Conservation (phyloP, 164 flowering plant genomes). For the Nelumbo lutea region DNA sequence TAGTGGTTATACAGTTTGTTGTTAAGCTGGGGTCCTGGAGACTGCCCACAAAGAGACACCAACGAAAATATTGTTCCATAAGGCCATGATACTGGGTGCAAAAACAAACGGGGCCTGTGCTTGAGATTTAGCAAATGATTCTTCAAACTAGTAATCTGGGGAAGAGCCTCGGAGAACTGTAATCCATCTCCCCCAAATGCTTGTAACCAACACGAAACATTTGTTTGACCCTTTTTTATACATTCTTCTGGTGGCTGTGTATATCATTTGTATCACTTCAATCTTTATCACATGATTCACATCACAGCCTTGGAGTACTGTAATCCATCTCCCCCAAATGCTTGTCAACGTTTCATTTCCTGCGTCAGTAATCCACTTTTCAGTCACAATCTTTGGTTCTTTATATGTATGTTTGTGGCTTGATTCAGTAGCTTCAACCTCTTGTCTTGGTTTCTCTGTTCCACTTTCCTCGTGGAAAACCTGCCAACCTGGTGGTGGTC, state of each 20-base stretch:
- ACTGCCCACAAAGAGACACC: neutral
- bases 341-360: too few species aligned
- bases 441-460: too few species aligned
- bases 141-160: neutral
- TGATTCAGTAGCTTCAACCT: too few species aligned
- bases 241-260: slow-evolving; percentile 12
- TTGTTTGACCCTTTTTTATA: neutral
- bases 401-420: too few species aligned
- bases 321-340: too few species aligned
- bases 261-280: neutral
- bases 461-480: too few species aligned
- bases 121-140: neutral
- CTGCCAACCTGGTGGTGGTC: too few species aligned
- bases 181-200: slow-evolving; percentile 9
- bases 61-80: neutral
- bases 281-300: neutral
- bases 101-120: neutral
- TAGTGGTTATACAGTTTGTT: slow-evolving; percentile 2
- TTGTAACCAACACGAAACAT: slow-evolving; percentile 13
- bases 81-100: neutral
- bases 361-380: too few species aligned
- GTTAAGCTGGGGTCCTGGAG: neutral
- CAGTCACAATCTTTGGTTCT: too few species aligned
- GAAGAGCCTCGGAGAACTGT: neutral
- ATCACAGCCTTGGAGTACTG: too few species aligned